Base-by-base conservation (phyloP, 2,329 filamentous ascomycete genomes). In the Aspergillus sp. region DNA sequence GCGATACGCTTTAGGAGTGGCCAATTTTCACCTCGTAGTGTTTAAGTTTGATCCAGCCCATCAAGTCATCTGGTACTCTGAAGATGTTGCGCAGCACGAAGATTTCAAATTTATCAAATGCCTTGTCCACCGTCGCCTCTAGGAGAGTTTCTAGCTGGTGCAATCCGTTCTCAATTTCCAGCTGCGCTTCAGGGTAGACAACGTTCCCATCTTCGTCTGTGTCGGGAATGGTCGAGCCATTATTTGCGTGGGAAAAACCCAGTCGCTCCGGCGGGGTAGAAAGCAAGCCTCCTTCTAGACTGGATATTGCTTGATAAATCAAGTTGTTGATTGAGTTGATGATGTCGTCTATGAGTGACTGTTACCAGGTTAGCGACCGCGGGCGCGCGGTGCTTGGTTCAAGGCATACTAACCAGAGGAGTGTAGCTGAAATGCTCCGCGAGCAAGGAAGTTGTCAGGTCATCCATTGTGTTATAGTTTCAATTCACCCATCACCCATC, bases 341-440 rank as follows among this genome's bases (percentile, higher is more conserved):
- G 70, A 98, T 93, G 80, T 98, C 94, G 86, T 99, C 95, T 73
- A 99, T 90, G 47, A 99, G 87, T 64, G 91, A 91, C 93, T 97
- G 71, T 51, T 59, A 61, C 60, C 22, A 58, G 34, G 62, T 66
- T 50, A 72, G 70, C 59, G 59, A 47, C 45, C n/a, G 22, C 57
- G 51, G 28, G 30, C 23, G 25, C 25, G 34, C 34, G 34, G 11
- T 41, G 57, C 25, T 38, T 38, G 38, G 50, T 25, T 6, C 17
- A 11, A 51, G 41, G 45, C 41, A 55, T 28, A 82, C 90, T 73
- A 79, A 96, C 93, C 68, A 97, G 87, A 30, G 94, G 95, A 1
- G 95, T 94, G 72, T 97, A 97, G 67, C 92, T 91, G 72, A 99
- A 91, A 75, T 99, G 95, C 83, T 98, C 95, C 2, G 95, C 97